Percentiles rank a stretch among this genome's conserved stretches.
Evolutionary conservation across 257 asterid species (phyloP).

Genomic region (Cordia subcordata): DNA sequence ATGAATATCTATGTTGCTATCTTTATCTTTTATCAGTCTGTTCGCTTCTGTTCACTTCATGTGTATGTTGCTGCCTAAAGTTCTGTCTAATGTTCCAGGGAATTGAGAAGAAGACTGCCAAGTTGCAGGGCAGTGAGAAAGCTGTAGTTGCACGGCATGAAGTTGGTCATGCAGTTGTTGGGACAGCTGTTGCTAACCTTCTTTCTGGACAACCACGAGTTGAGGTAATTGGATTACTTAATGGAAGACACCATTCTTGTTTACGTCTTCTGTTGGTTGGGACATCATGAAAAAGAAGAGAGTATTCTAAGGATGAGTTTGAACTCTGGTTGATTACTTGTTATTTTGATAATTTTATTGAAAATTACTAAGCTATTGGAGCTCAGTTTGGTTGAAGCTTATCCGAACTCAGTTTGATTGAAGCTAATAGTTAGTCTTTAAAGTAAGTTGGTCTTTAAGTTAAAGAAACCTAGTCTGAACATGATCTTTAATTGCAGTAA

Average conservation of each 20-base stretch:
- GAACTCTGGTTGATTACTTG: too few relatives aligned
- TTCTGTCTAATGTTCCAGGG: conserved; percentile 48
- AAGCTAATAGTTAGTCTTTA: too few relatives aligned
- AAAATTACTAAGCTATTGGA: too few relatives aligned
- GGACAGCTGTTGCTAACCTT: conserved; percentile 98
- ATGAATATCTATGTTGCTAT: neutral
- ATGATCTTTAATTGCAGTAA: too few relatives aligned
- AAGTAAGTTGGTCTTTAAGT: too few relatives aligned
- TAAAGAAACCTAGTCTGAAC: too few relatives aligned
- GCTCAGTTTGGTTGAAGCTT: too few relatives aligned
- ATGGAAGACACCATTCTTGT: neutral
- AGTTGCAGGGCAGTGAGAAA: conserved; percentile 90
- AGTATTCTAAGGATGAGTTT: too few relatives aligned
- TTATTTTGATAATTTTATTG: too few relatives aligned
- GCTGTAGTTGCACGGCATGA: conserved; percentile 99
- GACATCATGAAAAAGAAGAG: neutral
- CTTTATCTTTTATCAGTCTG: neutral
- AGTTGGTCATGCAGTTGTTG: conserved; percentile 99
- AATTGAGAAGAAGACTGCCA: conserved; percentile 93
- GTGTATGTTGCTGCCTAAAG: conserved; percentile 7
- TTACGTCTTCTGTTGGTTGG: neutral
- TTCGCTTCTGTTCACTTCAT: conserved; percentile 2
- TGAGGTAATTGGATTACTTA: conserved; percentile 50
- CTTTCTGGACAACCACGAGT: conserved; percentile 95
- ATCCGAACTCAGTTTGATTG: too few relatives aligned